Conservation (phyloP, 1,284 basidiomycete species). For the Farysia itapuensis region DNA sequence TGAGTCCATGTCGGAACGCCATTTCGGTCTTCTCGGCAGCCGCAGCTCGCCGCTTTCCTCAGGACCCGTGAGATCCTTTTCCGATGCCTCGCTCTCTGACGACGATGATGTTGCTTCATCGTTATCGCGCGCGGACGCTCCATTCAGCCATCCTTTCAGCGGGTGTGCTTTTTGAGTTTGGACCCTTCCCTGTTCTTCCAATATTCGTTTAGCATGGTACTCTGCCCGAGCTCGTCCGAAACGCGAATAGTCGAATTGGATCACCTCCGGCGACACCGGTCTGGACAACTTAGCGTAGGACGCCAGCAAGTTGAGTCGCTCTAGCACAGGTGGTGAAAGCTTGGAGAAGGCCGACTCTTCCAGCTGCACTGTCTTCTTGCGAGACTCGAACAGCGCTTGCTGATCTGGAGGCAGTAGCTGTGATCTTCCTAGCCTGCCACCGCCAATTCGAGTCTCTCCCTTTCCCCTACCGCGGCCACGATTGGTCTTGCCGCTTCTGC, state of each 20-base stretch:
- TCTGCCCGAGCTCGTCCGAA: constrained; percentile 28
- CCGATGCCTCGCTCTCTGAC: constrained; percentile 4
- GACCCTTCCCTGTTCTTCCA: constrained; percentile 5
- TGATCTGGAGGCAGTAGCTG: constrained; percentile 22
- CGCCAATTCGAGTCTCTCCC: constrained; percentile 4
- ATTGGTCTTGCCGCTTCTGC: constrained; percentile 5
- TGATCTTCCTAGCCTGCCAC: constrained; percentile 8
- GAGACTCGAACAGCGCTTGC: constrained; percentile 23
- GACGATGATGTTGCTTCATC: background rate
- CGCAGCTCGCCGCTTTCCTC: constrained; percentile 27
- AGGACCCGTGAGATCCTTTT: constrained; percentile 5
- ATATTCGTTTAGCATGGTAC: constrained; percentile 11
- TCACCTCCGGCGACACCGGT: constrained; percentile 17
- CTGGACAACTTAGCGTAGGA: constrained; percentile 28
- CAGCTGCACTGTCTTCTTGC: constrained; percentile 23
- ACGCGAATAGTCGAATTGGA: constrained; percentile 26
- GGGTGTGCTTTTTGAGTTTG: constrained; percentile 10
- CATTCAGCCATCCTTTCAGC: constrained; percentile 15
- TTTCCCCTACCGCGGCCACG: constrained; percentile 13
- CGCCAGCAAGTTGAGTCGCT: constrained; percentile 39
- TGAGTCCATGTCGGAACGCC: constrained; percentile 37
- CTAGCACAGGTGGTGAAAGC: constrained; percentile 34
- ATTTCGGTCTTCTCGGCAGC: constrained; percentile 43
- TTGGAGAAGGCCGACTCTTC: constrained; percentile 46
- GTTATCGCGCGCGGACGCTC: background rate